These are phyloP conservation scores for Lithocarpus polystachyus DNA, from an alignment of 306 rosid genomes.

Conservation along the genomic window DNA sequence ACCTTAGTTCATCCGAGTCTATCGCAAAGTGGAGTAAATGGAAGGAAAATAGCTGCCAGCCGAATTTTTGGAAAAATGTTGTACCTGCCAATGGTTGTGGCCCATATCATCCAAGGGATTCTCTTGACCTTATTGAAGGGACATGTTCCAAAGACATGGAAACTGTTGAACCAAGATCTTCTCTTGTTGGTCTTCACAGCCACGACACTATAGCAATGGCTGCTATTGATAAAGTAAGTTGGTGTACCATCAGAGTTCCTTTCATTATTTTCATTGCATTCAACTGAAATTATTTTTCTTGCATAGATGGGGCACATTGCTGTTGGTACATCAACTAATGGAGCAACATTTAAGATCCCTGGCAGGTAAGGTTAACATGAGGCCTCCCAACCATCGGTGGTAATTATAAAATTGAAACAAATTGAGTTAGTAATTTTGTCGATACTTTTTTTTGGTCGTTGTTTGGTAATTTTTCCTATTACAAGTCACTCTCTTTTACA, in stretches of 20 bases:
- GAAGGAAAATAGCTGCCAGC: constrained; percentile 73
- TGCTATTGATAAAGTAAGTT: constrained; percentile 73
- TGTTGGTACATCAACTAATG: constrained; percentile 94
- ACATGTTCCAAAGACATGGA: constrained; percentile 38
- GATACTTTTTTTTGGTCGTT: background rate
- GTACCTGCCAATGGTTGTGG: constrained; percentile 59
- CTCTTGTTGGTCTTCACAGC: constrained; percentile 57
- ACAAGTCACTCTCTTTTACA: background rate
- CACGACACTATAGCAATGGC: constrained; percentile 97
- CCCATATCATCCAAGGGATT: constrained; percentile 56
- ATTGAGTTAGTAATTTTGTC: background rate
- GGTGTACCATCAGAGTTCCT: background rate
- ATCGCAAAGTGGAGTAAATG: constrained; percentile 69
- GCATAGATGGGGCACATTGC: constrained; percentile 73
- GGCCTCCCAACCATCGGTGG: background rate
- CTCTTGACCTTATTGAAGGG: constrained; percentile 23
- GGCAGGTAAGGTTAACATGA: constrained; percentile 61
- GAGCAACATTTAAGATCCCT: constrained; percentile 92
- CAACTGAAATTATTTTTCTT: constrained; percentile 25
- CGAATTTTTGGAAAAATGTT: constrained; percentile 81
- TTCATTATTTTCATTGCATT: background rate
- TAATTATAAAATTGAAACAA: background rate
- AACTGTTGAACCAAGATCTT: constrained; percentile 29
- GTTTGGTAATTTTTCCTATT: background rate
- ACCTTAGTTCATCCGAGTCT: constrained; percentile 83